These are phyloP conservation scores for Brassica cretica DNA, from an alignment of 345 rosid species.

Conservation along the genomic window DNA sequence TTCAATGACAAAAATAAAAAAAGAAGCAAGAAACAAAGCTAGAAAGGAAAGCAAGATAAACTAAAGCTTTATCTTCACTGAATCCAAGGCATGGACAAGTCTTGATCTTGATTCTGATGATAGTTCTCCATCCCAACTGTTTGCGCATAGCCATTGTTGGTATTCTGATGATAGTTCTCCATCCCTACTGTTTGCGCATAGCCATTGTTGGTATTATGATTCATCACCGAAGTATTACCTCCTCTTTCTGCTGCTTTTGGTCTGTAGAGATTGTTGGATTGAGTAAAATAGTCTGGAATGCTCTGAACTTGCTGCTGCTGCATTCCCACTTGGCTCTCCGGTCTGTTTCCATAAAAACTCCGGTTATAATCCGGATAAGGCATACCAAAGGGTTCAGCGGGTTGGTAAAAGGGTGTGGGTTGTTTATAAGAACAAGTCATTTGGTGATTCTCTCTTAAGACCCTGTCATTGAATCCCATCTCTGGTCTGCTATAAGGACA, in stretches of 20 bases:
- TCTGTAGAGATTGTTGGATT: constrained; percentile 10
- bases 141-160: constrained; percentile 2
- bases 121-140: constrained; percentile 24
- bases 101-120: neutral
- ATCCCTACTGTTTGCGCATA: constrained; percentile 1
- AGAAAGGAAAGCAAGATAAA: neutral
- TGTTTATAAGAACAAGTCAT: constrained; percentile 57
- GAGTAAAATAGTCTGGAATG: constrained; percentile 10
- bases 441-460: constrained; percentile 77
- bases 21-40: neutral
- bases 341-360: neutral
- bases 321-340: constrained; percentile 12
- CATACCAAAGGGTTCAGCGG: constrained; percentile 9
- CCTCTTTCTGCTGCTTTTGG: neutral
- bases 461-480: constrained; percentile 70
- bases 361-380: constrained; percentile 6
- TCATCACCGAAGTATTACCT: neutral
- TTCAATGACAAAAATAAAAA: neutral
- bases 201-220: neutral
- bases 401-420: constrained; percentile 32
- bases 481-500: constrained; percentile 69
- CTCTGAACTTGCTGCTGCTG: constrained; percentile 14
- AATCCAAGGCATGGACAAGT: constrained; percentile 12
- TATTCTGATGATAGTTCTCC: constrained; percentile 21
- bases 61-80: constrained; percentile 12